These are phyloP conservation scores for Lycium ferocissimum DNA, from an alignment of 257 asterid genomes.

Conservation along the genomic window DNA sequence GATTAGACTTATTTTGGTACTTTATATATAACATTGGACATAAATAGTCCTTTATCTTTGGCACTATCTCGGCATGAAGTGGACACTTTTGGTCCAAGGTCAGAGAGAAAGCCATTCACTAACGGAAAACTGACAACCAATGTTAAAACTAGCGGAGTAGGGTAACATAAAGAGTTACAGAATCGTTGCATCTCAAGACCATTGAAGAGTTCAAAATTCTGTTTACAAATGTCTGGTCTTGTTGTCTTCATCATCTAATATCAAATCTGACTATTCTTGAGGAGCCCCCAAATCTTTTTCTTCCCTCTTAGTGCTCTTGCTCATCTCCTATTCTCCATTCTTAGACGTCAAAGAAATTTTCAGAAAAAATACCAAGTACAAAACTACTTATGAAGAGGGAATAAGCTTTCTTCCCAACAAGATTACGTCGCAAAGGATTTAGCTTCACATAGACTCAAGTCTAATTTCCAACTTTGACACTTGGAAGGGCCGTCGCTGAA, in stretches of 20 bases:
- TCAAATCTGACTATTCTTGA: background rate
- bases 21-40: background rate
- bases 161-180: constrained; percentile 1
- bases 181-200: background rate
- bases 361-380: background rate
- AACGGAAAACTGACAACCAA: background rate
- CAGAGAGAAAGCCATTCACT: background rate
- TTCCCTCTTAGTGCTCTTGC: background rate
- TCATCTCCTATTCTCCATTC: background rate
- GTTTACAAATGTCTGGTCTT: background rate
- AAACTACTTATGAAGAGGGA: background rate
- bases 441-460: background rate
- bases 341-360: background rate
- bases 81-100: constrained; percentile 10
- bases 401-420: background rate
- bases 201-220: background rate
- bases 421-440: constrained; percentile 7
- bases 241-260: background rate
- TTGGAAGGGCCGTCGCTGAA: no score
- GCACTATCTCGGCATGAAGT: background rate
- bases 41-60: background rate
- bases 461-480: background rate
- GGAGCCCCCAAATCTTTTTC: background rate
- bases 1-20: background rate
- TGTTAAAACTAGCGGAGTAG: background rate